phyloP scores from a whole-genome alignment of 805 yeast genomes.

The Alloascoidea africana region DNA sequence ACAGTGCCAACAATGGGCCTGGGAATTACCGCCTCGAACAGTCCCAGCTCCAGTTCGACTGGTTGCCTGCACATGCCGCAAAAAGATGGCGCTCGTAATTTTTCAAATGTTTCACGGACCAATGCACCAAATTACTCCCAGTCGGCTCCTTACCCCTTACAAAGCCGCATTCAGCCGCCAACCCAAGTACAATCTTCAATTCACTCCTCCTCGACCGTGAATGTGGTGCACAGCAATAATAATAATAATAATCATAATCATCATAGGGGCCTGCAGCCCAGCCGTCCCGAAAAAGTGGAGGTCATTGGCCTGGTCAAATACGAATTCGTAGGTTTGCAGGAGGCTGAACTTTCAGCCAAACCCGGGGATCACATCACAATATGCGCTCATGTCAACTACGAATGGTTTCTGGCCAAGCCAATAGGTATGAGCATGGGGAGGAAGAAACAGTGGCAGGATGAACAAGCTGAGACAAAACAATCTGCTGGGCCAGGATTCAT shows the following conservation, averaged over 20 bases:
- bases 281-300: neutral
- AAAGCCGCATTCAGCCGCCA: neutral
- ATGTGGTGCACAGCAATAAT: neutral
- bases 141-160: neutral
- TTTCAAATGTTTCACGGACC: neutral
- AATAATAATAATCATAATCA: no score
- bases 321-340: conserved; percentile 67
- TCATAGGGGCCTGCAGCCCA: no score
- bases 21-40: neutral
- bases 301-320: conserved; percentile 60
- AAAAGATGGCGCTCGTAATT: neutral
- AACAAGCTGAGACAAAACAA: no score
- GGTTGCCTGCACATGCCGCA: no score
- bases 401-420: conserved; percentile 97
- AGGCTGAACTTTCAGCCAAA: conserved; percentile 71
- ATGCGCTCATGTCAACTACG: conserved; percentile 91
- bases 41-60: no score
- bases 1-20: neutral
- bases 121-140: neutral
- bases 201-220: neutral
- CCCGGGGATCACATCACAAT: conserved; percentile 85
- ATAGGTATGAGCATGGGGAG: no score
- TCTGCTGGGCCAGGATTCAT: conserved; percentile 96
- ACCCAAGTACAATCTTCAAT: neutral
- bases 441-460: no score